Conservation (phyloP, 2,329 filamentous ascomycete genomes). For the Fusarium verticillioides region DNA sequence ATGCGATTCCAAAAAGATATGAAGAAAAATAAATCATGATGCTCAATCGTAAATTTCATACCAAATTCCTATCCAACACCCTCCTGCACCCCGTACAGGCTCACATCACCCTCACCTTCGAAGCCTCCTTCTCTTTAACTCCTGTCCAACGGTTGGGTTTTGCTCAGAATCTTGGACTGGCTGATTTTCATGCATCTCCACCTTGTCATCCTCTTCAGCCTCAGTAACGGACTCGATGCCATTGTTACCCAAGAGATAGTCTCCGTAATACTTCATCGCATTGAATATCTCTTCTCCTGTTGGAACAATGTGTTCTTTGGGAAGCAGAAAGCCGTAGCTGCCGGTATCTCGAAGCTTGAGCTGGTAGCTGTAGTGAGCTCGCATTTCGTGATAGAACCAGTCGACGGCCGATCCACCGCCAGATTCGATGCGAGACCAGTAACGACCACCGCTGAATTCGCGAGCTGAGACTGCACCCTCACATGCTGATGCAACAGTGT, state of each 20-base stretch:
- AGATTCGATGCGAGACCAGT: slow-evolving; percentile 68
- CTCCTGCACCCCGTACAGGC: neutral
- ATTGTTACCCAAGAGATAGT: slow-evolving; percentile 79
- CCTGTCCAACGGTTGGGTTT: slow-evolving; percentile 34
- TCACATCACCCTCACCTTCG: slow-evolving; percentile 37
- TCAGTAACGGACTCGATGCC: slow-evolving; percentile 64
- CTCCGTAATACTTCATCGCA: slow-evolving; percentile 84
- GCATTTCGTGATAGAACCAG: slow-evolving; percentile 92
- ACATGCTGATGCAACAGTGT: slow-evolving; percentile 85
- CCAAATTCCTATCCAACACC: slow-evolving; percentile 12
- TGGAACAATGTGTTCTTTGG: slow-evolving; percentile 86
- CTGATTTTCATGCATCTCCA: slow-evolving; percentile 11
- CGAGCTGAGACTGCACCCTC: slow-evolving; percentile 72
- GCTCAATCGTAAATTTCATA: slow-evolving; percentile 24
- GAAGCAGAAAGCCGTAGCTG: slow-evolving; percentile 92
- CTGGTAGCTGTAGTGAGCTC: slow-evolving; percentile 88
- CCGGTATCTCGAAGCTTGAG: slow-evolving; percentile 94
- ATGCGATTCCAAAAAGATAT: neutral
- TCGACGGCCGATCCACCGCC: slow-evolving; percentile 89
- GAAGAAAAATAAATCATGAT: slow-evolving; percentile 21
- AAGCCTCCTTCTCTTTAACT: slow-evolving; percentile 47
- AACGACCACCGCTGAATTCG: slow-evolving; percentile 36
- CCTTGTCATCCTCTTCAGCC: slow-evolving; percentile 39
- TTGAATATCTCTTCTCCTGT: slow-evolving; percentile 89
- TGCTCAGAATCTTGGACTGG: slow-evolving; percentile 9